Base-by-base conservation (phyloP, 1,284 basidiomycete genomes). In the Marasmius sp. region DNA sequence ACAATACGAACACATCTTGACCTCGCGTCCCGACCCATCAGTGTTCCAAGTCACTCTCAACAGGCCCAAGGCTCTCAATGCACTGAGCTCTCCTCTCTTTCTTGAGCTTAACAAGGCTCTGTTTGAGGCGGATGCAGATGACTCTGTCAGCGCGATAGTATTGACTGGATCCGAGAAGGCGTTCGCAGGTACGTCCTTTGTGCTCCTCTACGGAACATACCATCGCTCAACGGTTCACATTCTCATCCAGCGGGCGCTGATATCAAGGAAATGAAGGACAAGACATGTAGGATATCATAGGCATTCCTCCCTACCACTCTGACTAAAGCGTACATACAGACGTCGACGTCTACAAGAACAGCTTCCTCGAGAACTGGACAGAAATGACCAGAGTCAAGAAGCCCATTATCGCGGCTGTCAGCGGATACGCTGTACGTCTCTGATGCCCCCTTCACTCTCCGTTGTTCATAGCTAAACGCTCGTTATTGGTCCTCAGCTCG, bases 401-500 rank as follows among this genome's bases (percentile, higher is more conserved):
- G 78, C 97, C 97, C 14, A 90, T 98, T 73, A 92, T 99, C 64
- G 96, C 95, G 45, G 97, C 97, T 10, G 95, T 99, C 61, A 94
- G 90, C 72, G 97, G 97, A 18, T 98, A 92, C 71, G 96, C 97
- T 20, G 94, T 97, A 75, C 69, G 93, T 69, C 20, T 18, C 7
- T 52, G n/a, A 39, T 45, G 5, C 38, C 51, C 9, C 36, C 34
- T 62, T 2, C 34, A 34, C 27, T 61, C 55, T 27, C 33, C 33
- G n/a, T n/a, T 45, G 50, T 53, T 58, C 41, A 61, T 49, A 34
- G 47, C 52, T 50, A 37, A 18, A 49, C 33, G 20, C 34, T 61
- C 27, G 27, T 27, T 27, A 50, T 56, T 54, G 56, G 45, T 45
- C 27, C 54, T 39, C 64, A 90, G 94, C 91, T 99, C 65, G 97